Evolutionary conservation across 2,329 filamentous ascomycete species (phyloP).

Genomic region (Blastomyces percursus): DNA sequence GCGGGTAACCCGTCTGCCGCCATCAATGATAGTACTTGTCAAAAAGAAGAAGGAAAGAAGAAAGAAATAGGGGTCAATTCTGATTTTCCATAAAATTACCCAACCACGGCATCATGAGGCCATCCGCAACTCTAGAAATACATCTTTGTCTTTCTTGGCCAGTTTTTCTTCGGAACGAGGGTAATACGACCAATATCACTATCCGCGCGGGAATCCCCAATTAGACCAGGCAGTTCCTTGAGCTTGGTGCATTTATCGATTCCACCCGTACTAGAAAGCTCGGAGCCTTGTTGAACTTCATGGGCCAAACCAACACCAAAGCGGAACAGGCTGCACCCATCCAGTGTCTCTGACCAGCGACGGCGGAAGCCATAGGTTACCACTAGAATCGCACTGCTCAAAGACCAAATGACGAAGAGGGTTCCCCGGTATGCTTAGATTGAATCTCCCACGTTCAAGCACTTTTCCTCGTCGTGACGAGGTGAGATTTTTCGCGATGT

Average conservation of each 20-base stretch:
- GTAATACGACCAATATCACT: not conserved
- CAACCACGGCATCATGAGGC: not conserved
- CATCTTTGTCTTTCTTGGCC: not conserved
- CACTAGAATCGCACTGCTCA: conserved; percentile 5
- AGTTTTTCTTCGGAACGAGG: not conserved
- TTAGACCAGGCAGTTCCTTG: not conserved
- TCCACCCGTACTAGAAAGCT: not conserved
- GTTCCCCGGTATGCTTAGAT: not conserved
- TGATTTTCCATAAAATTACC: not conserved
- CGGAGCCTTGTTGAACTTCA: not conserved
- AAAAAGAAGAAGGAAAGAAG: not conserved
- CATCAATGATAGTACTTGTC: not conserved
- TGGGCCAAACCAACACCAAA: conserved; percentile 9
- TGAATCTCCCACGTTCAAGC: conserved; percentile 3
- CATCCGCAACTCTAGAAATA: not conserved
- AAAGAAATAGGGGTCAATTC: no score
- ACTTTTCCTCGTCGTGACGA: conserved; percentile 4
- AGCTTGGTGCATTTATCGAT: not conserved
- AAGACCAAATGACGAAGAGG: conserved; percentile 9
- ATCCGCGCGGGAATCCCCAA: not conserved
- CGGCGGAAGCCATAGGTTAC: conserved; percentile 7
- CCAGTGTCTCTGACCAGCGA: conserved; percentile 12
- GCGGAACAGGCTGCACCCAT: conserved; percentile 11
- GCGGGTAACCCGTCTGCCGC: not conserved
- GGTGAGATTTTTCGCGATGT: conserved; percentile 3